Conservation (phyloP, 202 grass and related monocot genomes). For the Brachypodium distachyon region DNA sequence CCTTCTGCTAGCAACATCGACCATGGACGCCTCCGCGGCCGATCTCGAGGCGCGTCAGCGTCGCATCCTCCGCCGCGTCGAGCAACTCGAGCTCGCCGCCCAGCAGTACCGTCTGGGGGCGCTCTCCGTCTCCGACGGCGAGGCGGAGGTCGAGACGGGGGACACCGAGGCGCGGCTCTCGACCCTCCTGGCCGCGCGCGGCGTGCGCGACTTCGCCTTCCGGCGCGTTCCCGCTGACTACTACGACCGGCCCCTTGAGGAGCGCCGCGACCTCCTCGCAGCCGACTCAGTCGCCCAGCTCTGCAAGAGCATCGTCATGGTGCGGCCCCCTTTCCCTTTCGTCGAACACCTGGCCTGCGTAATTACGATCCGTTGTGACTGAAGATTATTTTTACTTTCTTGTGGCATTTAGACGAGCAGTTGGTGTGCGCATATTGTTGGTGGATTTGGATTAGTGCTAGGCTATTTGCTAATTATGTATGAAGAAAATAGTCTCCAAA, state of each 20-base stretch:
- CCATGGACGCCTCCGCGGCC: conserved; percentile 41
- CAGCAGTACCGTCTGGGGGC: conserved; percentile 20
- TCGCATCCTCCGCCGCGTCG: conserved; percentile 51
- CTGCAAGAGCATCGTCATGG: conserved; percentile 96
- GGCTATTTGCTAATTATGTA: neutral
- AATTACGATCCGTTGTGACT: neutral
- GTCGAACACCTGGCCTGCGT: conserved; percentile 25
- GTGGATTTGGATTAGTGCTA: neutral
- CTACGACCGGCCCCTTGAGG: conserved; percentile 64
- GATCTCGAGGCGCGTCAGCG: conserved; percentile 58
- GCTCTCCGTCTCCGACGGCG: conserved; percentile 23
- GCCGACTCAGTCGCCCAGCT: conserved; percentile 62
- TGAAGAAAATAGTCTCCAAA: neutral
- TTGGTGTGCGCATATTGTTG: neutral
- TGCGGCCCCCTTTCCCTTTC: conserved; percentile 31
- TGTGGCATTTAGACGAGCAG: neutral
- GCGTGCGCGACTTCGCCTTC: conserved; percentile 64
- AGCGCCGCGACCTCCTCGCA: conserved; percentile 45
- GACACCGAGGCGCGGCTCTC: conserved; percentile 51
- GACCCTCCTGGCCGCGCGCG: conserved; percentile 33
- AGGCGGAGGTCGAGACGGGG: neutral
- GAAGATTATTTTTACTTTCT: neutral
- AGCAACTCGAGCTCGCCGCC: conserved; percentile 44
- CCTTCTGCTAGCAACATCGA: neutral
- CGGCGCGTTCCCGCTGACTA: conserved; percentile 70